Evolutionary conservation across 306 rosid species (phyloP).

Genomic region (Betula pendula): DNA sequence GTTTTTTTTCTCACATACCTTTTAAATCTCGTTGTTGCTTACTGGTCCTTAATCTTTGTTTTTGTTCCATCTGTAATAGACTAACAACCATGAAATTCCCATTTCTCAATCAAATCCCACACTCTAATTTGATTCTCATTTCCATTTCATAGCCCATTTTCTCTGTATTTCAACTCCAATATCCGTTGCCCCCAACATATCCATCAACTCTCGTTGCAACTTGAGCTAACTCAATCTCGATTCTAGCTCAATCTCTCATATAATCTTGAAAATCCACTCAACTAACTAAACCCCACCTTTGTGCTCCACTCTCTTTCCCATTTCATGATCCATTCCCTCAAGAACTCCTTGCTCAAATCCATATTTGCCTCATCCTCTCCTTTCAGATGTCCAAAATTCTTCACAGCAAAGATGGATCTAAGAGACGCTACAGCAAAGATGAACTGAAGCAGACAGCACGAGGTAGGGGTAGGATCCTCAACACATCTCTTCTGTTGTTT

Average conservation of each 20-base stretch:
- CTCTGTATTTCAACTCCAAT: conserved; percentile 14
- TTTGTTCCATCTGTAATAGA: neutral
- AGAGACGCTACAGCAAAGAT: neutral
- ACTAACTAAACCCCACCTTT: conserved; percentile 16
- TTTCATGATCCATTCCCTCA: conserved; percentile 17
- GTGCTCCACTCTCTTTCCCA: conserved; percentile 3
- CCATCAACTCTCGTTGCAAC: conserved; percentile 23
- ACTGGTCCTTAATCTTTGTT: neutral
- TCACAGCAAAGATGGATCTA: conserved; percentile 52
- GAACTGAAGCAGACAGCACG: no score
- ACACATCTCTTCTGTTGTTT: no score
- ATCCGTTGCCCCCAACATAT: conserved; percentile 18
- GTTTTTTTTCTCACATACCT: no score
- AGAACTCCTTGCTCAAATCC: neutral
- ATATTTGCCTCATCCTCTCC: neutral
- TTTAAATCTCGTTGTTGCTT: no score
- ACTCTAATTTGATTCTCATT: neutral
- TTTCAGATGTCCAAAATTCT: conserved; percentile 48
- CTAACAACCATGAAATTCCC: conserved; percentile 5
- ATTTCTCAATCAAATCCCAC: conserved; percentile 20
- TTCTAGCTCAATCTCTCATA: conserved; percentile 1
- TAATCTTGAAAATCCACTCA: neutral
- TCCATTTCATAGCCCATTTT: conserved; percentile 15
- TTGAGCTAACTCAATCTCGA: conserved; percentile 12
- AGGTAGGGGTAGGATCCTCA: no score